Conservation (phyloP, 306 rosid genomes). For the Vicia villosa region DNA sequence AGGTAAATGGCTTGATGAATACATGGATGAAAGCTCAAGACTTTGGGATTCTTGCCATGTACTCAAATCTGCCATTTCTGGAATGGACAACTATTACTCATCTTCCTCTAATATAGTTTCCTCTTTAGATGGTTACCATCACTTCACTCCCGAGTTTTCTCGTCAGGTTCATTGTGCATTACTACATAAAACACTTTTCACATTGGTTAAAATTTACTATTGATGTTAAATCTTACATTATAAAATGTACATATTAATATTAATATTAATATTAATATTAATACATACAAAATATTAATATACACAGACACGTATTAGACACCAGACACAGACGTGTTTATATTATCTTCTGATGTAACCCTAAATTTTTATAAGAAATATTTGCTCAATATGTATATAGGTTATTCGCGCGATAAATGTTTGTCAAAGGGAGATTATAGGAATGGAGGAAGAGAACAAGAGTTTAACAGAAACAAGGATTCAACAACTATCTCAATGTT, state of each 20-base stretch:
- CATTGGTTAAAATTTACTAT: background rate
- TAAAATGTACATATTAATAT: background rate
- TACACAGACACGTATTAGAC: too few species aligned
- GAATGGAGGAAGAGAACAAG: constrained; percentile 76
- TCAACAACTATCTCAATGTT: constrained; percentile 52
- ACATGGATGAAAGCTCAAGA: constrained; percentile 88
- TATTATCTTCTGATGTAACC: too few species aligned
- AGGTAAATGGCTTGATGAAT: constrained; percentile 89
- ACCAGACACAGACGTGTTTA: too few species aligned
- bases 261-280: too few species aligned
- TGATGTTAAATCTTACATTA: background rate
- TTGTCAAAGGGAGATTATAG: constrained; percentile 67
- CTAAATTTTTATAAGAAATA: too few species aligned
- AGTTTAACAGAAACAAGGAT: constrained; percentile 69
- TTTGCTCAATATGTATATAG: constrained; percentile 9
- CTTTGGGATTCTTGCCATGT: constrained; percentile 84
- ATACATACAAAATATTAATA: too few species aligned
- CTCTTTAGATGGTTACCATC: constrained; percentile 54
- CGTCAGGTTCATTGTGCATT: constrained; percentile 48
- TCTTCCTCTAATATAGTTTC: constrained; percentile 50
- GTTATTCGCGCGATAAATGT: constrained; percentile 57
- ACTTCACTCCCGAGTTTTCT: constrained; percentile 53
- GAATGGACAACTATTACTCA: constrained; percentile 53
- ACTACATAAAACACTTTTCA: background rate
- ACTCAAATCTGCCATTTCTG: constrained; percentile 69